Evolutionary conservation across 2,329 filamentous ascomycete genomes (phyloP).

Genomic region (Phyllosticta citrichinensis): DNA sequence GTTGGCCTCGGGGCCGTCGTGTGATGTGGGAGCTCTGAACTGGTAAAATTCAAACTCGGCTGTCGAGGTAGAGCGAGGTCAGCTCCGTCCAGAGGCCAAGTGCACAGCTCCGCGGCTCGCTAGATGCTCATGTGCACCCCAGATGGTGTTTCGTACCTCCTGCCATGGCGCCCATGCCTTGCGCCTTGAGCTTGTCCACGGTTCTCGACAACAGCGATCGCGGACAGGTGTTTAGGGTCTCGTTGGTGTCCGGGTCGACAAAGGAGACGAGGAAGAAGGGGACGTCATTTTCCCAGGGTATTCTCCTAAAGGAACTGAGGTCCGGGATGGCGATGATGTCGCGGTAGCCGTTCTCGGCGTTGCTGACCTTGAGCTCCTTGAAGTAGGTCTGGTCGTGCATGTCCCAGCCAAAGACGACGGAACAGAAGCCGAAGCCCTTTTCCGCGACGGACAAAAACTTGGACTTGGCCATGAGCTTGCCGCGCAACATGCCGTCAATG

Average conservation of each 20-base stretch:
- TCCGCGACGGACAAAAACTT: slow-evolving; percentile 81
- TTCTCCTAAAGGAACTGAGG: slow-evolving; percentile 64
- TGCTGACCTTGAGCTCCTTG: slow-evolving; percentile 75
- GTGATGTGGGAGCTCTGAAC: slow-evolving; percentile 56
- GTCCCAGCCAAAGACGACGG: slow-evolving; percentile 91
- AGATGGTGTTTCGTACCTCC: slow-evolving; percentile 51
- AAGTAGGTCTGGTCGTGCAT: slow-evolving; percentile 93
- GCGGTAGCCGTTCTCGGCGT: slow-evolving; percentile 81
- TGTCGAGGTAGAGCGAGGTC: slow-evolving; percentile 29
- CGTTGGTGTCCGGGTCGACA: slow-evolving; percentile 64
- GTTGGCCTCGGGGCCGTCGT: slow-evolving; percentile 44
- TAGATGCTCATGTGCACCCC: not conserved
- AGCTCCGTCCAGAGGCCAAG: slow-evolving; percentile 13
- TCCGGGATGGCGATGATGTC: slow-evolving; percentile 79
- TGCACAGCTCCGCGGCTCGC: not conserved
- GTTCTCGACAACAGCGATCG: slow-evolving; percentile 62
- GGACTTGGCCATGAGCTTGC: slow-evolving; percentile 84
- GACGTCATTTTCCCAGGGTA: slow-evolving; percentile 83
- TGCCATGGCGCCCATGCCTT: slow-evolving; percentile 76
- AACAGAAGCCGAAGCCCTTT: slow-evolving; percentile 85
- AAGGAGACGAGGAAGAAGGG: slow-evolving; percentile 82
- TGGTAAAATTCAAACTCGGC: slow-evolving; percentile 95
- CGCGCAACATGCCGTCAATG: slow-evolving; percentile 76
- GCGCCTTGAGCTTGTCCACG: slow-evolving; percentile 54
- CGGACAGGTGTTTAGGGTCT: slow-evolving; percentile 68